Evolutionary conservation across 495 filamentous ascomycete genomes (phyloP).

Genomic region (Podospora pseudopauciseta): DNA sequence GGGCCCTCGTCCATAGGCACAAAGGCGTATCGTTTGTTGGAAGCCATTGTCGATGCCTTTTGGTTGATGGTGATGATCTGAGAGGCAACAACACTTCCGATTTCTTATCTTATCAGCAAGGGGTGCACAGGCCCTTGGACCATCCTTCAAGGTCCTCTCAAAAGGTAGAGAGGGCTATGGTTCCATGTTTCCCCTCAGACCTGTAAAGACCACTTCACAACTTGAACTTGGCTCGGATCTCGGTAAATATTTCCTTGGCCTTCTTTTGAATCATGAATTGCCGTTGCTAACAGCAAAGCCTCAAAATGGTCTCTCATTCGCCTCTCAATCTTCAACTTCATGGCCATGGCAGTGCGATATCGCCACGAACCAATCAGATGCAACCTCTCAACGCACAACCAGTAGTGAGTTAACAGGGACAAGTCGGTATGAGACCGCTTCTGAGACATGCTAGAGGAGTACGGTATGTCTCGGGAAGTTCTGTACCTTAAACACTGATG

Average conservation of each 20-base stretch:
- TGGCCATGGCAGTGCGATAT: neutral
- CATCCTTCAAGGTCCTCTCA: neutral
- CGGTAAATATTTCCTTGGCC: neutral
- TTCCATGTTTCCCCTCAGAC: no score
- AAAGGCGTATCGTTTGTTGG: slow-evolving; percentile 68
- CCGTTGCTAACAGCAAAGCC: neutral
- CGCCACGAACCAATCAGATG: neutral
- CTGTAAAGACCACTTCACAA: no score
- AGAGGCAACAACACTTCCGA: slow-evolving; percentile 2
- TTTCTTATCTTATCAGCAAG: slow-evolving; percentile 33
- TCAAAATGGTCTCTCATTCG: neutral
- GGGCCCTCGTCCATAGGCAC: slow-evolving; percentile 80
- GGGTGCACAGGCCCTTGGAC: neutral
- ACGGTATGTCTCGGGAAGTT: neutral
- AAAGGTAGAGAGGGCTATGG: no score
- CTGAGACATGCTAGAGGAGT: neutral
- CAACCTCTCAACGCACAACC: neutral
- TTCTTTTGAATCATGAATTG: neutral
- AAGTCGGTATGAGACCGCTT: no score
- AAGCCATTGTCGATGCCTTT: slow-evolving; percentile 33
- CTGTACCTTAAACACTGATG: neutral
- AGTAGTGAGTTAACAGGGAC: neutral
- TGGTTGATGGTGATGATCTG: neutral
- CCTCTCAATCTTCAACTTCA: neutral
- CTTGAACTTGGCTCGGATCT: no score